phyloP scores from a whole-genome alignment of 345 rosid genomes.

The Aquilaria yunnanensis region DNA sequence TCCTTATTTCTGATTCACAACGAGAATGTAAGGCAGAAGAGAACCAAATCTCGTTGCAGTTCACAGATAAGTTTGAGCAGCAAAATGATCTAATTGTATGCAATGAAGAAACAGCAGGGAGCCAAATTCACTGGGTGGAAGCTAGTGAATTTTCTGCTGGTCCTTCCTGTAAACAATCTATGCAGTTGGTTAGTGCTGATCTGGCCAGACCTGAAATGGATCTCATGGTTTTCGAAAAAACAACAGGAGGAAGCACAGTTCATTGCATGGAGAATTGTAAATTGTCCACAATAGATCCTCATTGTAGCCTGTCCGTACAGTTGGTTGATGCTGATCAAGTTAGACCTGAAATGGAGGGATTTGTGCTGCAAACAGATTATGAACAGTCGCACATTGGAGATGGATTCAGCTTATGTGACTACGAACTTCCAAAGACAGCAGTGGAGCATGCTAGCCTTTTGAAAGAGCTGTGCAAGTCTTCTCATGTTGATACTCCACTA shows the following conservation, averaged over 20 bases:
- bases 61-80: conserved; percentile 16
- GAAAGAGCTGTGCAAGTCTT: conserved; percentile 69
- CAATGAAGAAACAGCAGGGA: conserved; percentile 24
- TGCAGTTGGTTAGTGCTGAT: conserved; percentile 21
- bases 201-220: conserved; percentile 54
- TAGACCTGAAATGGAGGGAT: conserved; percentile 60
- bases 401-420: conserved; percentile 32
- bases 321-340: conserved; percentile 26
- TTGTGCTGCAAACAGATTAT: conserved; percentile 39
- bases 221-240: too few relatives aligned
- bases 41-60: conserved; percentile 20
- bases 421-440: conserved; percentile 44
- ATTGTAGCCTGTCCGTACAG: conserved; percentile 20
- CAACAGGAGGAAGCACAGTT: too few relatives aligned
- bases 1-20: conserved; percentile 18
- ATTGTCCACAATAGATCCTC: conserved; percentile 23
- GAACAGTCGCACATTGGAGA: conserved; percentile 25
- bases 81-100: conserved; percentile 24
- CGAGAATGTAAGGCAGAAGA: not conserved
- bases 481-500: conserved; percentile 52
- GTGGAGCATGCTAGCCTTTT: conserved; percentile 46
- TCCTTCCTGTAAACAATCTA: conserved; percentile 26
- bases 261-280: too few relatives aligned
- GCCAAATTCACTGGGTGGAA: conserved; percentile 16
- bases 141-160: conserved; percentile 22